Conservation (phyloP, 2,329 filamentous ascomycete species). For the Ascosphaera pollenicola region DNA sequence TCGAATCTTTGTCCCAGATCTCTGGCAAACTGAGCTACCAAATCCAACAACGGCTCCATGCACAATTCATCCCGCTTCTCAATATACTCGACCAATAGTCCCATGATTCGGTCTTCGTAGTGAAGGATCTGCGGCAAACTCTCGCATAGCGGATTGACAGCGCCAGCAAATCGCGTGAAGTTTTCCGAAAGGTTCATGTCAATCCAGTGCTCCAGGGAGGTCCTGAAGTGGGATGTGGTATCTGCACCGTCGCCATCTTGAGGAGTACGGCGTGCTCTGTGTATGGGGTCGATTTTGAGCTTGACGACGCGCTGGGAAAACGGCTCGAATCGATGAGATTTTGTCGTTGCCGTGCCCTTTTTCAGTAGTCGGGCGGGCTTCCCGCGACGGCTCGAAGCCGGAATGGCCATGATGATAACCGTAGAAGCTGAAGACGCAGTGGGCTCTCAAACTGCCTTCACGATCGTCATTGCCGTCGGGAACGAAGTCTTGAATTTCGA, state of each 20-base stretch:
- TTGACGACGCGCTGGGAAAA: conserved; percentile 80
- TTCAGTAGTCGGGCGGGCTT: conserved; percentile 47
- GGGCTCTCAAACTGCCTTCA: no score
- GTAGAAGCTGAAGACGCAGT: no score
- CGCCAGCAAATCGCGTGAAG: conserved; percentile 56
- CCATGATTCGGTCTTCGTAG: conserved; percentile 70
- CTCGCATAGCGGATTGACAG: conserved; percentile 59
- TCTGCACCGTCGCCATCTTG: conserved; percentile 55
- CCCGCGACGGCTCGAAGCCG: conserved; percentile 42
- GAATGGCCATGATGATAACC: conserved; percentile 20
- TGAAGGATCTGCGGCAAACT: conserved; percentile 82
- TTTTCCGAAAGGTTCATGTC: conserved; percentile 74
- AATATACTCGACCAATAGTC: conserved; percentile 52
- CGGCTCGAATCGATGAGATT: conserved; percentile 74
- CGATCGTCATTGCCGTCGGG: no score
- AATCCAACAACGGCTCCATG: conserved; percentile 64
- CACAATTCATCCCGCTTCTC: conserved; percentile 55
- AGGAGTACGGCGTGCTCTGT: conserved; percentile 61
- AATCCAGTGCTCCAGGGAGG: conserved; percentile 65
- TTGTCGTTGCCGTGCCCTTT: conserved; percentile 49
- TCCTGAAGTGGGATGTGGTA: conserved; percentile 69
- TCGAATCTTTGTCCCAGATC: conserved; percentile 77
- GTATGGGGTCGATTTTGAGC: conserved; percentile 81
- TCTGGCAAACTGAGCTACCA: conserved; percentile 87
- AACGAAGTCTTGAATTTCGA: no score